Evolutionary conservation across 2,329 filamentous ascomycete species (phyloP).

Genomic region (Trichocomaceae sp.): DNA sequence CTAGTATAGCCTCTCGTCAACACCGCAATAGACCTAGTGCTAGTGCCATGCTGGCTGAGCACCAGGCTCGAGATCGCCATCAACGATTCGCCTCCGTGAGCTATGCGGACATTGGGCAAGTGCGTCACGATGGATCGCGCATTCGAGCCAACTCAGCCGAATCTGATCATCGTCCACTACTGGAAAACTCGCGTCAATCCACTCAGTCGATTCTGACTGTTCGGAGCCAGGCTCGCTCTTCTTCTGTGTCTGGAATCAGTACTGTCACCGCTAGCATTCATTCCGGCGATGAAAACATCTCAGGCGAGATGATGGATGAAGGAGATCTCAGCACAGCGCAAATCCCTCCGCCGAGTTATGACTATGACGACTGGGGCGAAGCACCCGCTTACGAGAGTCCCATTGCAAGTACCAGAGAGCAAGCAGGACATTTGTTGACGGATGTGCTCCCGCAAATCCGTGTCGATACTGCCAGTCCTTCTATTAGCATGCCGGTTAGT

Average conservation of each 20-base stretch:
- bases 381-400: conserved; percentile 22
- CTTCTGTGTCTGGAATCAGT: conserved; percentile 9
- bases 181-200: conserved; percentile 28
- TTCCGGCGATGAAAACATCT: conserved; percentile 3
- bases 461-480: conserved; percentile 10
- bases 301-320: conserved; percentile 3
- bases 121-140: conserved; percentile 45
- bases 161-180: conserved; percentile 42
- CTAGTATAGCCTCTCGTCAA: conserved; percentile 48
- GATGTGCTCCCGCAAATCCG: conserved; percentile 11
- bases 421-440: neutral
- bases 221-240: conserved; percentile 1
- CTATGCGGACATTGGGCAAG: conserved; percentile 43
- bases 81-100: conserved; percentile 43
- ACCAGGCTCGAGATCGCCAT: conserved; percentile 39
- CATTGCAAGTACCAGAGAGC: conserved; percentile 4
- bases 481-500: conserved; percentile 2
- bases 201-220: conserved; percentile 20
- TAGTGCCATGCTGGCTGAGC: conserved; percentile 37
- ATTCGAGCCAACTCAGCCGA: conserved; percentile 42
- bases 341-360: conserved; percentile 22
- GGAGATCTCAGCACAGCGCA: conserved; percentile 12
- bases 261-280: conserved; percentile 7
- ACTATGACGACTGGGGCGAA: conserved; percentile 21
- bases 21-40: conserved; percentile 29